Percentiles rank a stretch among this genome's conserved stretches.
Conservation (phyloP, 1,284 basidiomycete species). For the Moesziomyces parantarcticus region DNA sequence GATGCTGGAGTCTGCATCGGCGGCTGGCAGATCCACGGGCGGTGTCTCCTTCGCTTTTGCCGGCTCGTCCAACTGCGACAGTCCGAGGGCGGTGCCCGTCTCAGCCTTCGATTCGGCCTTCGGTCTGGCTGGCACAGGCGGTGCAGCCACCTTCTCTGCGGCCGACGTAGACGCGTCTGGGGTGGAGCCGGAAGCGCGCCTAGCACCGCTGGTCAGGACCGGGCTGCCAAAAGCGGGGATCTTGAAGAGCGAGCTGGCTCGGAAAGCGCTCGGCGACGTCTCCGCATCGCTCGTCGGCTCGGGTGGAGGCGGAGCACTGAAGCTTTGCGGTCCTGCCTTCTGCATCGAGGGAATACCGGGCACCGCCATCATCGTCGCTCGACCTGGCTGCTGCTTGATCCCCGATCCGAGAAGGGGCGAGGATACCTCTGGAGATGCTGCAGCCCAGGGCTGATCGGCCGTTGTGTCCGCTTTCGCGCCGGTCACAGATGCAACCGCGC, state of each 20-base stretch:
- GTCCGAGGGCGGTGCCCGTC: constrained; percentile 10
- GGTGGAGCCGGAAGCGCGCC: not conserved
- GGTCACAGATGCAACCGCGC: not conserved
- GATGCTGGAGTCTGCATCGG: not conserved
- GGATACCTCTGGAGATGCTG: constrained; percentile 4
- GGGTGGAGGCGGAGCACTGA: constrained; percentile 44
- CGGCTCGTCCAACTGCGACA: constrained; percentile 13
- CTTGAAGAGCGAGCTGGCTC: constrained; percentile 43
- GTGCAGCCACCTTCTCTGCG: not conserved
- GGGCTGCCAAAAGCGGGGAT: constrained; percentile 42
- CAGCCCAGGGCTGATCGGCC: constrained; percentile 9
- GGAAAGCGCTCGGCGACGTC: constrained; percentile 30
- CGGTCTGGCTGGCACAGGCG: constrained; percentile 11
- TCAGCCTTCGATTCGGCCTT: not conserved
- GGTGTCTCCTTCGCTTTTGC: not conserved
- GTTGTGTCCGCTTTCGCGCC: constrained; percentile 5
- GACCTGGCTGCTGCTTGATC: constrained; percentile 54
- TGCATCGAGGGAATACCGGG: constrained; percentile 60
- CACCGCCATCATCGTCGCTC: constrained; percentile 61
- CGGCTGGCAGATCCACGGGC: too few relatives aligned
- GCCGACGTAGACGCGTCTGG: not conserved
- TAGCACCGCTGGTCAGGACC: constrained; percentile 1
- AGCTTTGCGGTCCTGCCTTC: constrained; percentile 53
- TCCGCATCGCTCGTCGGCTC: constrained; percentile 12
- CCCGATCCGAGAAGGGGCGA: constrained; percentile 26